phyloP scores from a whole-genome alignment of 495 filamentous ascomycete species.

The Aspergillus coremiiformis region DNA sequence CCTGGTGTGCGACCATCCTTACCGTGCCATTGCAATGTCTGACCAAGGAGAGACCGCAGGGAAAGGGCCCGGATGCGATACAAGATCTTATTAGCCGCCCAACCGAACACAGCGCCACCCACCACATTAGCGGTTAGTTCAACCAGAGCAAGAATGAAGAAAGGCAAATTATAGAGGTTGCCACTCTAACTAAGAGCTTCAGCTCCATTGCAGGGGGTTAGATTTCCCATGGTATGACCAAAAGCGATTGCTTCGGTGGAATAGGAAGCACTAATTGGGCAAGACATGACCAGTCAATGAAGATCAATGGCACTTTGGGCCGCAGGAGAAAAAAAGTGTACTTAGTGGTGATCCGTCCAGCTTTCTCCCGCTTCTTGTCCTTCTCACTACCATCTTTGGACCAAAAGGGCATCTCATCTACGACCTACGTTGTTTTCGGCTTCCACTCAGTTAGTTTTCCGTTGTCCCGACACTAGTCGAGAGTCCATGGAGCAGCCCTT shows the following conservation, averaged over 20 bases:
- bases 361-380: constrained; percentile 7
- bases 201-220: constrained; percentile 34
- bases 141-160: constrained; percentile 46
- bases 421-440: constrained; percentile 49
- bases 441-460: constrained; percentile 51
- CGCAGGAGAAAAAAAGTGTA: constrained; percentile 22
- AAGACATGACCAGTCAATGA: constrained; percentile 27
- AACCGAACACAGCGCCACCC: constrained; percentile 42
- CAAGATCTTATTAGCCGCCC: constrained; percentile 45
- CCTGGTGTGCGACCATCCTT: constrained; percentile 37
- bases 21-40: constrained; percentile 46
- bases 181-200: constrained; percentile 30
- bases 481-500: constrained; percentile 40
- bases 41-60: constrained; percentile 42
- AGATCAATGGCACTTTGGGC: constrained; percentile 26
- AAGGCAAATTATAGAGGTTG: constrained; percentile 44
- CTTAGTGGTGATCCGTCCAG: constrained; percentile 19
- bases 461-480: constrained; percentile 44
- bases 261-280: constrained; percentile 38
- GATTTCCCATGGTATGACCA: constrained; percentile 36
- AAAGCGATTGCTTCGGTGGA: constrained; percentile 45
- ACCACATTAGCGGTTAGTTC: constrained; percentile 45
- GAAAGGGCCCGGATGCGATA: constrained; percentile 42
- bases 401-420: constrained; percentile 4
- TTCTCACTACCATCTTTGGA: constrained; percentile 13